A percentile compares a stretch with the other conserved stretches of the same genome.
These are phyloP conservation scores for Panicum hallii DNA, from an alignment of 202 grass and related monocot species.

Conservation along the genomic window DNA sequence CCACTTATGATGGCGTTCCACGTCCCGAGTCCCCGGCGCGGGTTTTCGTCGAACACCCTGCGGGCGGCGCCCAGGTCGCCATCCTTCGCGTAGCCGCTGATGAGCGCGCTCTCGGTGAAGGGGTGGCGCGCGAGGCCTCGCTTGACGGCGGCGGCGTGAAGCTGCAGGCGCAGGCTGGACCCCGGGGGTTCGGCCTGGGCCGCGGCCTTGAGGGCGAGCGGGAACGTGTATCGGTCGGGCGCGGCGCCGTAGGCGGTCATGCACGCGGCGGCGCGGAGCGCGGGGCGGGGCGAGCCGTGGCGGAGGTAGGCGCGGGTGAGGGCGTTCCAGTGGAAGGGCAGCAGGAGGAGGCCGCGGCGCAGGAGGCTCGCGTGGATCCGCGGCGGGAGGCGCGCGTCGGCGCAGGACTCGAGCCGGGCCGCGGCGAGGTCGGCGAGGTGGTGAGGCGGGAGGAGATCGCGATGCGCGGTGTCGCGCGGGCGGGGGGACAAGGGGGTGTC, in stretches of 20 bases:
- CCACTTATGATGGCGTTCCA: constrained; percentile 55
- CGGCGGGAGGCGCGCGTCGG: constrained; percentile 8
- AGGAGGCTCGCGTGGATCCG: constrained; percentile 45
- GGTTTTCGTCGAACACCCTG: constrained; percentile 56
- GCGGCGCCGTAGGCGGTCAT: constrained; percentile 34
- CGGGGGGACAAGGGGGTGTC: neutral
- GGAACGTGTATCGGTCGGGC: constrained; percentile 53
- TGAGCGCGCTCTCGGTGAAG: constrained; percentile 60
- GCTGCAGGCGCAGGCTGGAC: constrained; percentile 34
- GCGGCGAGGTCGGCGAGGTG: constrained; percentile 19
- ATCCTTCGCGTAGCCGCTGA: constrained; percentile 39
- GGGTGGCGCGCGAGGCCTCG: constrained; percentile 42
- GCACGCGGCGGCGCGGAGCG: constrained; percentile 29
- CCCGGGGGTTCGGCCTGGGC: neutral
- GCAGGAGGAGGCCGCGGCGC: constrained; percentile 44
- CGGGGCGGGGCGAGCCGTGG: neutral
- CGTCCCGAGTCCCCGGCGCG: constrained; percentile 37
- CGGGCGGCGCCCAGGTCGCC: constrained; percentile 32
- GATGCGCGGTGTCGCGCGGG: neutral
- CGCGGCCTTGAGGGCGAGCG: constrained; percentile 57
- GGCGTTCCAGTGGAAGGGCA: constrained; percentile 58
- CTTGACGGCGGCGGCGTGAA: constrained; percentile 52
- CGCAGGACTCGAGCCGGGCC: constrained; percentile 38
- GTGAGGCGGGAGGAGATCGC: neutral
- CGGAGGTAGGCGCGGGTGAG: constrained; percentile 61